Conservation (phyloP, 192 early-diverging fungal genomes). For the Gonapodya sp. region DNA sequence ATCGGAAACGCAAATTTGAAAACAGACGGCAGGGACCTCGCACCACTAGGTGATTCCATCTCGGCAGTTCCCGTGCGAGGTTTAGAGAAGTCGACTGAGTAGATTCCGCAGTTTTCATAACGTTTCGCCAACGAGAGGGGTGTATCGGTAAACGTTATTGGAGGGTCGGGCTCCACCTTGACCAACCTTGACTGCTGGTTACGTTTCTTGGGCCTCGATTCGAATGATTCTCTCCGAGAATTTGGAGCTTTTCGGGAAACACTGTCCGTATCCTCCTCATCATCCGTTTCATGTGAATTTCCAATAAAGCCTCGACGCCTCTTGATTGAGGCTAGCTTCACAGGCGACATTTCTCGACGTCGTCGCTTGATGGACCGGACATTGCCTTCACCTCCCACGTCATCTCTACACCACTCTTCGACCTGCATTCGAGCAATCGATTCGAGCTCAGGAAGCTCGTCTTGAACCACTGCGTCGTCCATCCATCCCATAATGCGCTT, state of each 20-base stretch:
- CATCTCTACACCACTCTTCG: not conserved
- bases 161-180: not conserved
- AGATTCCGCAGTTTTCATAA: not conserved
- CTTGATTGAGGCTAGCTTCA: too few relatives aligned
- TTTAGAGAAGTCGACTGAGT: not conserved
- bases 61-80: not conserved
- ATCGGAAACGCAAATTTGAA: constrained; percentile 51
- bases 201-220: too few relatives aligned
- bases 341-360: too few relatives aligned
- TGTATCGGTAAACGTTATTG: not conserved
- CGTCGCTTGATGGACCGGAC: too few relatives aligned
- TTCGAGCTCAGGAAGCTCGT: not conserved
- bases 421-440: not conserved
- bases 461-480: not conserved
- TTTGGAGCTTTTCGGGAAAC: too few relatives aligned
- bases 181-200: too few relatives aligned
- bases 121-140: not conserved
- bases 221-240: too few relatives aligned
- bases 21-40: not conserved
- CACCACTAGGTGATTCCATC: not conserved
- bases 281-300: too few relatives aligned
- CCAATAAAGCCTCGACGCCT: too few relatives aligned
- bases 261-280: too few relatives aligned
- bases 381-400: too few relatives aligned
- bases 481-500: not conserved